These are phyloP conservation scores for Didymella lethalis DNA, from an alignment of 2,329 filamentous ascomycete species.

Conservation along the genomic window DNA sequence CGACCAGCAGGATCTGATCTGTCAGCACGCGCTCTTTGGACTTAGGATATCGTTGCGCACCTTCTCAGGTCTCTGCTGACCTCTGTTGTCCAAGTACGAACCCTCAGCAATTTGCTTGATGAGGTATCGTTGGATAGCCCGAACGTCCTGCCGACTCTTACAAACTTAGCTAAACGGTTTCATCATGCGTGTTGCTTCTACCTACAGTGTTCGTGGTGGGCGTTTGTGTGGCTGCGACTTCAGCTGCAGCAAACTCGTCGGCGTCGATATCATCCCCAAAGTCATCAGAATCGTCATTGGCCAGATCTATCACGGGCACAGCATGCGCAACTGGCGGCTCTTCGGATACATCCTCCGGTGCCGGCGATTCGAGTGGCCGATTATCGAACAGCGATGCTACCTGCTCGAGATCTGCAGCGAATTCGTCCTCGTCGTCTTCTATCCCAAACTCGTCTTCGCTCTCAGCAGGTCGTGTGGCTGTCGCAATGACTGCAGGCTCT, in stretches of 20 bases:
- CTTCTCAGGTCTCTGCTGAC: slow-evolving; percentile 72
- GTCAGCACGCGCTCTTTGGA: slow-evolving; percentile 27
- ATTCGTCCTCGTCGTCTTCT: slow-evolving; percentile 58
- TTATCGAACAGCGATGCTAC: slow-evolving; percentile 64
- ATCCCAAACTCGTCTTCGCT: slow-evolving; percentile 57
- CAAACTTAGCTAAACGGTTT: slow-evolving; percentile 66
- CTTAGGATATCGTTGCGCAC: slow-evolving; percentile 54
- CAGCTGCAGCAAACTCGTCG: slow-evolving; percentile 71
- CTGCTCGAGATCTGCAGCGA: slow-evolving; percentile 66
- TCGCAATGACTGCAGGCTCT: slow-evolving; percentile 15
- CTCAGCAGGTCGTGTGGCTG: slow-evolving; percentile 16
- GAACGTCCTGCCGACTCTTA: slow-evolving; percentile 72
- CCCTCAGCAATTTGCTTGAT: slow-evolving; percentile 76
- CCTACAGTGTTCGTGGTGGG: slow-evolving; percentile 59
- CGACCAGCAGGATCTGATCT: slow-evolving; percentile 79
- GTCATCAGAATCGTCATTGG: slow-evolving; percentile 63
- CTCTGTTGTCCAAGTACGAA: slow-evolving; percentile 70
- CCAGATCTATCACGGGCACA: slow-evolving; percentile 35
- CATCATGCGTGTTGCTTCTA: slow-evolving; percentile 47
- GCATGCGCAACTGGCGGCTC: neutral
- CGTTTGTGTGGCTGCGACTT: slow-evolving; percentile 76
- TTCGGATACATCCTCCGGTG: slow-evolving; percentile 11
- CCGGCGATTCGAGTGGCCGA: slow-evolving; percentile 40
- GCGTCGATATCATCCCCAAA: slow-evolving; percentile 78
- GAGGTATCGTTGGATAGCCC: slow-evolving; percentile 85